Percentiles rank a stretch among this genome's conserved stretches.
phyloP scores from a whole-genome alignment of 805 yeast species.

The Nematodospora valgi region DNA sequence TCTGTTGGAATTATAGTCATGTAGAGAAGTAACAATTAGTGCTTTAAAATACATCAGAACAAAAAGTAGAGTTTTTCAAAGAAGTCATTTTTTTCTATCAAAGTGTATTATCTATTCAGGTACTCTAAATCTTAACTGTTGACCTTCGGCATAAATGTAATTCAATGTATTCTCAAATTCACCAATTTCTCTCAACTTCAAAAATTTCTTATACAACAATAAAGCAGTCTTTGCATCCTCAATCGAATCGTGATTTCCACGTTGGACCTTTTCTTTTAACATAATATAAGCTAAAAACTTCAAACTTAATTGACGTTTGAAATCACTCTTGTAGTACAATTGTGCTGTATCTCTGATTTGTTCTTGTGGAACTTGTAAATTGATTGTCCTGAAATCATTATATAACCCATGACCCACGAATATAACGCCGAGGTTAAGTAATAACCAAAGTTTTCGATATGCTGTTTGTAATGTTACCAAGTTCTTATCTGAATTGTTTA shows the following conservation, averaged over 20 bases:
- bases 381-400: slow-evolving; percentile 91
- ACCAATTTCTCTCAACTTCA: slow-evolving; percentile 56
- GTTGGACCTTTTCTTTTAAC: slow-evolving; percentile 73
- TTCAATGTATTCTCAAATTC: slow-evolving; percentile 60
- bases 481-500: slow-evolving; percentile 56
- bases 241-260: slow-evolving; percentile 93
- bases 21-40: too few species aligned
- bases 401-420: slow-evolving; percentile 94
- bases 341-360: slow-evolving; percentile 92
- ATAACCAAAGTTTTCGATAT: slow-evolving; percentile 85
- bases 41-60: too few species aligned
- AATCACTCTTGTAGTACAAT: slow-evolving; percentile 68
- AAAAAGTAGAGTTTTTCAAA: not conserved
- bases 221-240: slow-evolving; percentile 94
- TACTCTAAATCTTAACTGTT: slow-evolving; percentile 48
- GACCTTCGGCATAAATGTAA: slow-evolving; percentile 70
- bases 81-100: too few species aligned
- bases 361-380: slow-evolving; percentile 76
- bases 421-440: slow-evolving; percentile 82
- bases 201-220: slow-evolving; percentile 66
- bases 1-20: too few species aligned
- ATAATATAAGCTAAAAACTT: slow-evolving; percentile 83
- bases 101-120: slow-evolving; percentile 27
- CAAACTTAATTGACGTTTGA: slow-evolving; percentile 75
- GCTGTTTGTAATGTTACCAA: slow-evolving; percentile 80